Evolutionary conservation across 164 flowering plant genomes (phyloP).

Genomic region (Umbellularia californica): DNA sequence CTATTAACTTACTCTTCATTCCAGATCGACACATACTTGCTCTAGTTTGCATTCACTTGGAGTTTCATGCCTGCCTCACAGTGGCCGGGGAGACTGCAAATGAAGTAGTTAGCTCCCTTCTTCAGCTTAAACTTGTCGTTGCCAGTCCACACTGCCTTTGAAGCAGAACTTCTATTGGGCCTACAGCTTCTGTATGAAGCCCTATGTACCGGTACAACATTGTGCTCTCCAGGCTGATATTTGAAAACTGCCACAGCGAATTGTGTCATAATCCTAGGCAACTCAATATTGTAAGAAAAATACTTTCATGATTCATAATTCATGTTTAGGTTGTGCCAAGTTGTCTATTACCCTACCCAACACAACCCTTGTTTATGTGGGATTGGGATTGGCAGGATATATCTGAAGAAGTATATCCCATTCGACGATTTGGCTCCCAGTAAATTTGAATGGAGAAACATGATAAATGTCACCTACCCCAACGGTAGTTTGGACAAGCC

Average conservation of each 20-base stretch:
- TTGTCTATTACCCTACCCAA: too few relatives aligned
- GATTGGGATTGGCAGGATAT: too few relatives aligned
- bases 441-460: too few relatives aligned
- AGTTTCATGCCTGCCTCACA: constrained; percentile 14
- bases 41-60: constrained; percentile 14
- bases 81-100: constrained; percentile 13
- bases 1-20: neutral
- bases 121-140: constrained; percentile 14
- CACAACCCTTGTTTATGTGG: too few relatives aligned
- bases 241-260: constrained; percentile 11
- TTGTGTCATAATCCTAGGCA: too few relatives aligned
- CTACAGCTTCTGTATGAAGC: constrained; percentile 12
- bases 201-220: constrained; percentile 6
- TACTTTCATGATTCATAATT: too few relatives aligned
- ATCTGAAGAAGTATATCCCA: too few relatives aligned
- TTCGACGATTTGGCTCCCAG: too few relatives aligned
- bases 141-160: constrained; percentile 7
- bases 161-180: neutral
- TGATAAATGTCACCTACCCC: too few relatives aligned
- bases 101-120: constrained; percentile 16
- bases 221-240: constrained; percentile 7
- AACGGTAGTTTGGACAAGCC: too few relatives aligned
- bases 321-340: too few relatives aligned
- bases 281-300: too few relatives aligned
- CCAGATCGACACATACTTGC: neutral